Evolutionary conservation across 2,329 filamentous ascomycete genomes (phyloP).

Genomic region (Beauveria asiatica): DNA sequence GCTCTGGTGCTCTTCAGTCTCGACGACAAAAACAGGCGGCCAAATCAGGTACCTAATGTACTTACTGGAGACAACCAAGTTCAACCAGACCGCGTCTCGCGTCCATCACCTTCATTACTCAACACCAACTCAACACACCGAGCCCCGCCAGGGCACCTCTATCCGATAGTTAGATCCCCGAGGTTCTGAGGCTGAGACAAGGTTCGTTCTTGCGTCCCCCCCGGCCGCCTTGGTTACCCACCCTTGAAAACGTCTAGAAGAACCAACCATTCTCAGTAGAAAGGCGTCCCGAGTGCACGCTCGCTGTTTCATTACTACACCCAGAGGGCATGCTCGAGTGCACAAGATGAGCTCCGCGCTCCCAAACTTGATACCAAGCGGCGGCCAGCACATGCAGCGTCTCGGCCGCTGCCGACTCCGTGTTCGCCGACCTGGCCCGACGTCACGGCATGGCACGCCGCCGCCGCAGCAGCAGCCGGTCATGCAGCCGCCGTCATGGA

Average conservation of each 20-base stretch:
- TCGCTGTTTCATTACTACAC: no score
- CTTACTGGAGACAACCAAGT: background rate
- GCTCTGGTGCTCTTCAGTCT: background rate
- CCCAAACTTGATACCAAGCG: background rate
- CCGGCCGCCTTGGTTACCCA: background rate
- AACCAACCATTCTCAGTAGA: background rate
- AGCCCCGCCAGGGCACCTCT: no score
- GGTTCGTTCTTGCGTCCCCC: background rate
- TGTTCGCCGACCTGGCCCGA: background rate
- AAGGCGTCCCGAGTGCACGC: no score
- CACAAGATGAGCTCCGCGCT: background rate
- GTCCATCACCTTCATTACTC: background rate
- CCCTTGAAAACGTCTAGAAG: background rate
- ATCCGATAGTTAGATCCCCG: background rate
- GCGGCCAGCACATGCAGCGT: background rate
- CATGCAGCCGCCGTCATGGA: background rate
- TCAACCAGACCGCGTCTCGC: background rate
- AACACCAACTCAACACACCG: no score
- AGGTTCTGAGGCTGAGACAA: conserved; percentile 3
- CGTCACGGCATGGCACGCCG: background rate
- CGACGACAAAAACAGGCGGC: background rate
- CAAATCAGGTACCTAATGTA: no score
- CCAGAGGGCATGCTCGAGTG: no score
- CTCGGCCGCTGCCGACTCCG: background rate
- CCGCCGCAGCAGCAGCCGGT: background rate